Evolutionary conservation across 495 filamentous ascomycete genomes (phyloP), one percentile per base, ranked within the genome.

Genomic region (Chaetomium fimeti): DNA sequence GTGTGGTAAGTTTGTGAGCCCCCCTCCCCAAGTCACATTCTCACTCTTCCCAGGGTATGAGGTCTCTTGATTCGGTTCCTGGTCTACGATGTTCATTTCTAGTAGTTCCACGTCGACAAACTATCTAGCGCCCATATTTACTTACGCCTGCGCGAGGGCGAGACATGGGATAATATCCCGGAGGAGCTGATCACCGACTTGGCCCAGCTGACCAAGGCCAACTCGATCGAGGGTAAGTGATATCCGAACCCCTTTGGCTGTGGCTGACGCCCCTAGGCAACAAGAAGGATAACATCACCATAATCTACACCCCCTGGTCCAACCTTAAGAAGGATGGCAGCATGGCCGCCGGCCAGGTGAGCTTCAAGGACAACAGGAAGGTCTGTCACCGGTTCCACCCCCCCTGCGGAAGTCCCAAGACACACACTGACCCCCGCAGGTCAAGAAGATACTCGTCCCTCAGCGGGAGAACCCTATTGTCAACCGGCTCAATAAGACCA

Each of bases 291-390:
- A 98, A 98, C 76, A 82, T 98, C 64, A 95, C 90, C 18, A 78
- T 98, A 61, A 93, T 98, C 68, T 98, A 98, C 77, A 98, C 94
- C 3, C 95, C 94, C 22, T 98, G 95, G 95, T 90, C 91, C 47
- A 98, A 98, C 72, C 87, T 98, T 7, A 88, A 89, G 75, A 98
- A 98, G 73, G 91, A 94, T 68, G 93, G 92, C n/a, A 89, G 86
- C 70, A 98, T 98, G 94, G 92, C 91, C 5, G 88, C 87, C 4
- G 94, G 94, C 25, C 94, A 98, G 75, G 94, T 98, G 57, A 88
- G 90, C 48, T 98, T 97, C 79, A 91, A 96, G 70, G 93, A 97
- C 76, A 84, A 81, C n/a, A 88, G 88, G 71, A 89, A 91, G 77
- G 93, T 54, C 16, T 7, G 32, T 27, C 9, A 20, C 18, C 51